Base-by-base conservation (phyloP, 495 filamentous ascomycete genomes). In the Echria macrotheca region DNA sequence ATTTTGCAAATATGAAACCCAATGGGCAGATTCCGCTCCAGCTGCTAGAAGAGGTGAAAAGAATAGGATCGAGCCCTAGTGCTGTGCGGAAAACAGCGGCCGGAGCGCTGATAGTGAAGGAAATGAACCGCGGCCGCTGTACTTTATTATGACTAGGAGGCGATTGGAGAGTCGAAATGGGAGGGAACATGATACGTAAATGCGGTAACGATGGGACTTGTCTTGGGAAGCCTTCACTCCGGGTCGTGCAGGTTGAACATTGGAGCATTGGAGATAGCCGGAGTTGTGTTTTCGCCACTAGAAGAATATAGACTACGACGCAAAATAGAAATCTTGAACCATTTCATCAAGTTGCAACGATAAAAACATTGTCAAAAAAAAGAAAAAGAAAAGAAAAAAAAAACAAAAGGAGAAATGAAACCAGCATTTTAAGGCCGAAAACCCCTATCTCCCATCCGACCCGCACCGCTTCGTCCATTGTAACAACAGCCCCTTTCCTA, bases 61-160 rank as follows among this genome's bases (percentile, higher is more conserved):
- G 14, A 5, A 5, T 17, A 9, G 33, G 33, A 14, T 8, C 39
- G 17, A 42, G 4, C 10, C 22, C 15, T 11, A 42, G 39, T 42
- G 17, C 18, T 42, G 17, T 42, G 39, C 39, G 39, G 39, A 42
- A 17, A 17, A 42, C 39, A 5, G 9, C 39, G 17, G 39, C 39
- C 9, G 39, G 39, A 10, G 25, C 11, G 22, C 9, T 5, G 25
- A 42, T 42, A 42, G 15, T 12, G 18, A 21, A 42, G n/a, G 39
- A 6, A 11, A 11, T 15, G 17, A 15, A 15, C 4, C 1, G 17
- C 15, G 17, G 5, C 2, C 2, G 17, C 4, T 42, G 39, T n/a
- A 25, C 22, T 10, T 2, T 42, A 23, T 11, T 42, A 5, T 42
- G 25, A 21, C 7, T 6, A 15, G 38, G 15, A 4, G 38, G 33